These are phyloP conservation scores for Vitis amurensis DNA, from an alignment of 164 flowering plant genomes.

Conservation along the genomic window DNA sequence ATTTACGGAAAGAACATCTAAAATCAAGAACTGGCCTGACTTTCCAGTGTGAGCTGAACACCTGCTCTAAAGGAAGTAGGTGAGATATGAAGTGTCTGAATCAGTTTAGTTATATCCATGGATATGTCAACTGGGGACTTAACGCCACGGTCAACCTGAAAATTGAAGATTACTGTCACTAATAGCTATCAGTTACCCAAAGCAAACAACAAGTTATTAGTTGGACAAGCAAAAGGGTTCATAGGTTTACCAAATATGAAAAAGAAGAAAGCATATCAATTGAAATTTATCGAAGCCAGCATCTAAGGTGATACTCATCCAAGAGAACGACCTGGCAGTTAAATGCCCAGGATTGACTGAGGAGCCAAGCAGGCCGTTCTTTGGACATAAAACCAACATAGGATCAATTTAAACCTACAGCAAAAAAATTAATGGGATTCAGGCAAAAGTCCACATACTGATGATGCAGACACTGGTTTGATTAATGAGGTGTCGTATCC, in stretches of 20 bases:
- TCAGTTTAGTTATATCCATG: constrained; percentile 74
- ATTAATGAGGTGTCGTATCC: constrained; percentile 64
- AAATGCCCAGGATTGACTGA: neutral
- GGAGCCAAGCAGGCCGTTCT: neutral
- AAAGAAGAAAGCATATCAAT: too few relatives aligned
- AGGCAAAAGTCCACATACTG: constrained; percentile 39
- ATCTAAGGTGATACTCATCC: neutral
- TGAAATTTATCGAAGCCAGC: neutral
- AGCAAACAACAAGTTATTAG: neutral
- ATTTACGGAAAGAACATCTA: too few relatives aligned
- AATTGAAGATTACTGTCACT: constrained; percentile 8
- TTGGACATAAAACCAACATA: neutral
- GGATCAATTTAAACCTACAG: neutral
- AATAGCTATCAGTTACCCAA: neutral
- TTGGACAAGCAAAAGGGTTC: neutral
- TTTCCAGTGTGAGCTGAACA: constrained; percentile 62
- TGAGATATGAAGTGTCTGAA: constrained; percentile 42
- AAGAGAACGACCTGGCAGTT: neutral
- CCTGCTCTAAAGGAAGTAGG: constrained; percentile 65
- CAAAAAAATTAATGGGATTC: neutral
- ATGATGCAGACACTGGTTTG: constrained; percentile 72
- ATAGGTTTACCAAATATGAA: too few relatives aligned
- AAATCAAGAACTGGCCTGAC: constrained; percentile 17
- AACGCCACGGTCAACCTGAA: constrained; percentile 86
- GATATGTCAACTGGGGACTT: constrained; percentile 88